These are phyloP conservation scores for Hyphopichia homilentoma DNA, from an alignment of 805 yeast species.

Conservation along the genomic window DNA sequence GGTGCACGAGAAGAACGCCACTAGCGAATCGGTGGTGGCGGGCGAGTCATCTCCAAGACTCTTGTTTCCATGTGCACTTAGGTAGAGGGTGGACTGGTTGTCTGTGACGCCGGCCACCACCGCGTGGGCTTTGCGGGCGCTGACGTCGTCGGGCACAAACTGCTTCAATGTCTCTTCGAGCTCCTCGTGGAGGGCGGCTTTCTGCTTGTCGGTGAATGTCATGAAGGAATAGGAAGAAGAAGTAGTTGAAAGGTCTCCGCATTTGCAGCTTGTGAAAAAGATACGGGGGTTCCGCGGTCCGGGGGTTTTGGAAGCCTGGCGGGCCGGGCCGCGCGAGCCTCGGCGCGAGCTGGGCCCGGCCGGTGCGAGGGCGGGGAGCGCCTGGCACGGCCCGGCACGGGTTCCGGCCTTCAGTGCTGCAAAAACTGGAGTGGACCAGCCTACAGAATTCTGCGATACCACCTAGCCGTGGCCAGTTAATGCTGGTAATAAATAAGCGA, in stretches of 20 bases:
- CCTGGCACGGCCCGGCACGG: no score
- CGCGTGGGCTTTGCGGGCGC: slow-evolving; percentile 14
- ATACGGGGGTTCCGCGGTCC: no score
- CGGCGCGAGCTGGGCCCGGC: no score
- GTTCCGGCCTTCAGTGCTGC: no score
- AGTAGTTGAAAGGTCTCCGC: neutral
- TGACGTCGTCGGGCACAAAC: neutral
- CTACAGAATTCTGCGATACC: no score
- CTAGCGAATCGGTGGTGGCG: slow-evolving; percentile 13
- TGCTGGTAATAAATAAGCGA: no score
- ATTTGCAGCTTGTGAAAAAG: no score
- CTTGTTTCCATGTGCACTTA: slow-evolving; percentile 19
- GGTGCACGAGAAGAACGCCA: slow-evolving; percentile 26
- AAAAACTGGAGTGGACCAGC: no score
- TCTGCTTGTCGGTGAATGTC: slow-evolving; percentile 3
- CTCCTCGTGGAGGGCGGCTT: slow-evolving; percentile 1
- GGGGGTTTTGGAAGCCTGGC: no score
- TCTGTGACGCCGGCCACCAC: slow-evolving; percentile 28
- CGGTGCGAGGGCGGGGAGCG: no score
- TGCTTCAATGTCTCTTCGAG: slow-evolving; percentile 3
- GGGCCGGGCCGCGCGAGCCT: no score
- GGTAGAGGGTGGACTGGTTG: slow-evolving; percentile 17
- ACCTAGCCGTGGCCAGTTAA: no score
- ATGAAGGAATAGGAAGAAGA: neutral
- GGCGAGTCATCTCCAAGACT: slow-evolving; percentile 13